Evolutionary conservation across 2,329 filamentous ascomycete genomes (phyloP).

Genomic region (Beauveria scarabaeidicola): DNA sequence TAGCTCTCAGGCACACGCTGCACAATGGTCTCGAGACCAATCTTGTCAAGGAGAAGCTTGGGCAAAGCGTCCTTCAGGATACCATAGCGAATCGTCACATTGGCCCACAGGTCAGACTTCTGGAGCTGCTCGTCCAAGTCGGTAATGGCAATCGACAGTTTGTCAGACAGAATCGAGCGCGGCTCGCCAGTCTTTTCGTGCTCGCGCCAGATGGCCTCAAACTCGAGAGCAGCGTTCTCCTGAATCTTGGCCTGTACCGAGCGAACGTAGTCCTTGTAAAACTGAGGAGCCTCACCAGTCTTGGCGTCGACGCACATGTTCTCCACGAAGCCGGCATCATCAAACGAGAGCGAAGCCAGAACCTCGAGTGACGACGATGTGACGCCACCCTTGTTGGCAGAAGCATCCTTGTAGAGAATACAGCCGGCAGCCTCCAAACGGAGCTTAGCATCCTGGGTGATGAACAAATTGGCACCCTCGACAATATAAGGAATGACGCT

Average conservation of each 20-base stretch:
- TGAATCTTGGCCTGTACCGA: constrained; percentile 86
- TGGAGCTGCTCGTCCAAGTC: constrained; percentile 93
- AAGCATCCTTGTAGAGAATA: constrained; percentile 94
- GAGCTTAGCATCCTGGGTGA: constrained; percentile 95
- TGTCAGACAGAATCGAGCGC: constrained; percentile 84
- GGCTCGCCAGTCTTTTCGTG: constrained; percentile 71
- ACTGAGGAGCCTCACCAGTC: constrained; percentile 66
- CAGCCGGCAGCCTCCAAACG: constrained; percentile 92
- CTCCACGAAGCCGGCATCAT: constrained; percentile 77
- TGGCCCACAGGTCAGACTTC: constrained; percentile 83
- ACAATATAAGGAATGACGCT: constrained; percentile 86
- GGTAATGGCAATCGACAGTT: constrained; percentile 87
- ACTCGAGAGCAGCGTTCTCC: constrained; percentile 86
- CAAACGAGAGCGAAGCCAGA: constrained; percentile 86
- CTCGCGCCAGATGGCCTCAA: constrained; percentile 97
- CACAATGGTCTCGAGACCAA: constrained; percentile 83
- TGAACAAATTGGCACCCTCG: constrained; percentile 96
- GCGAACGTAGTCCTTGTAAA: constrained; percentile 90
- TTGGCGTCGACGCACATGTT: constrained; percentile 81
- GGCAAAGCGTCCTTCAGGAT: constrained; percentile 83
- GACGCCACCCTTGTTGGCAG: constrained; percentile 96
- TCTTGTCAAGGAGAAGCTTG: constrained; percentile 73
- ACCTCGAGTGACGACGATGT: constrained; percentile 96
- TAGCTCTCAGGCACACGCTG: constrained; percentile 85
- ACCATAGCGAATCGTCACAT: constrained; percentile 65